A percentile compares a stretch with the other conserved stretches of the same genome.
These are phyloP conservation scores for Oenanthe javanica DNA, from an alignment of 140 eudicot species.

Conservation along the genomic window DNA sequence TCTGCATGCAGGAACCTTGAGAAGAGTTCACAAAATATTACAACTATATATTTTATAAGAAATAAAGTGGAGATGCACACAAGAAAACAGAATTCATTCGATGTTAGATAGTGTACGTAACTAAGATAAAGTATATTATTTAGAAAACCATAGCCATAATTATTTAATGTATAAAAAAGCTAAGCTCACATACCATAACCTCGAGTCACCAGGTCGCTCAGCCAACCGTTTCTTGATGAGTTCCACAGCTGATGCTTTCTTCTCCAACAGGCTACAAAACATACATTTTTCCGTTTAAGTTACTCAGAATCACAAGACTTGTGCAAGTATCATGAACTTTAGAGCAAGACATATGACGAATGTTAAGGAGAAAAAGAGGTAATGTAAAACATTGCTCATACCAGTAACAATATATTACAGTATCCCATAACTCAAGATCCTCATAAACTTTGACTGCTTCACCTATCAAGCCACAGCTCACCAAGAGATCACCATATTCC, in stretches of 20 bases:
- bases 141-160: neutral
- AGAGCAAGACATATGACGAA: neutral
- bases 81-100: neutral
- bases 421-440: slow-evolving; percentile 92
- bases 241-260: slow-evolving; percentile 78
- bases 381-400: neutral
- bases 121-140: neutral
- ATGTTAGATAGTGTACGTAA: neutral
- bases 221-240: slow-evolving; percentile 62
- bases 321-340: neutral
- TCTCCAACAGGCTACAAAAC: slow-evolving; percentile 46
- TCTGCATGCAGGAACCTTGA: neutral
- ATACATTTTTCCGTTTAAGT: neutral
- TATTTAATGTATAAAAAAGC: neutral
- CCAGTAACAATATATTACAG: slow-evolving; percentile 71
- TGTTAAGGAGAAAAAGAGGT: neutral
- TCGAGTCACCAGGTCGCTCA: slow-evolving; percentile 65
- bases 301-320: neutral
- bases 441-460: slow-evolving; percentile 79
- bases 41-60: neutral
- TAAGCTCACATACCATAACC: slow-evolving; percentile 49
- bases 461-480: slow-evolving; percentile 70
- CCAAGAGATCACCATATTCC: slow-evolving; percentile 81
- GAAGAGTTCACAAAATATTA: neutral
- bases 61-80: neutral